A percentile compares a stretch with the other conserved stretches of the same genome.
Evolutionary conservation across 192 early-diverging fungal genomes (phyloP).

Genomic region (Borealophlyctis nickersoniae): DNA sequence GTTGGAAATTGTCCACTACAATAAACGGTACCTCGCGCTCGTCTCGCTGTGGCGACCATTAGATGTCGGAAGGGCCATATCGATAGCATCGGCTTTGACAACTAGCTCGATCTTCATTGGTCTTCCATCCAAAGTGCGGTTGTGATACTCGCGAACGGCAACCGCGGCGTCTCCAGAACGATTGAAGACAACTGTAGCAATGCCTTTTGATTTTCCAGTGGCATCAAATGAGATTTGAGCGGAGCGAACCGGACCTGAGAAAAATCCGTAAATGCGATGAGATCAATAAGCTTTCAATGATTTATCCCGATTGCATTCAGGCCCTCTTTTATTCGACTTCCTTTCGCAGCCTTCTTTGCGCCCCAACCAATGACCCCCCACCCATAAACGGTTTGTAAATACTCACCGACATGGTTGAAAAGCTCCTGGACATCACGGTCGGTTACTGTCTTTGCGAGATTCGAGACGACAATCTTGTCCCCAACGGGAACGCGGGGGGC

Average conservation of each 20-base stretch:
- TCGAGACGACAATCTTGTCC: slow-evolving; percentile 40
- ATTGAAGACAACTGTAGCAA: slow-evolving; percentile 42
- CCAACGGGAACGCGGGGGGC: slow-evolving; percentile 7
- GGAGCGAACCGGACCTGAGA: slow-evolving; percentile 38
- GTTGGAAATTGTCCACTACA: not conserved
- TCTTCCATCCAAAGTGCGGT: slow-evolving; percentile 42
- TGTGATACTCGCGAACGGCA: slow-evolving; percentile 48
- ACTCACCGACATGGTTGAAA: slow-evolving; percentile 45
- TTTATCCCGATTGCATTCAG: not conserved
- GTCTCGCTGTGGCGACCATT: not conserved
- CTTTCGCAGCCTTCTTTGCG: too few species aligned
- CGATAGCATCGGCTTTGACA: slow-evolving; percentile 22
- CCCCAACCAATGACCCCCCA: too few species aligned
- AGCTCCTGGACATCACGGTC: slow-evolving; percentile 42
- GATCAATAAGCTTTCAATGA: slow-evolving; percentile 3
- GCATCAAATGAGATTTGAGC: slow-evolving; percentile 43
- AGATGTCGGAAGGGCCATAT: not conserved
- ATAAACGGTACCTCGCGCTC: not conserved
- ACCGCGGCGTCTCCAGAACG: slow-evolving; percentile 21
- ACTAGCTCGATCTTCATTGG: slow-evolving; percentile 51
- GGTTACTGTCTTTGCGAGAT: slow-evolving; percentile 40
- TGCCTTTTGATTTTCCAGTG: slow-evolving; percentile 42
- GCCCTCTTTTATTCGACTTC: too few species aligned
- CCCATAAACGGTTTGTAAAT: not conserved
- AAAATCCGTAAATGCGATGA: not conserved